Evolutionary conservation across 768 basidiomycete species (phyloP).

Genomic region (Podaxis pistillaris): DNA sequence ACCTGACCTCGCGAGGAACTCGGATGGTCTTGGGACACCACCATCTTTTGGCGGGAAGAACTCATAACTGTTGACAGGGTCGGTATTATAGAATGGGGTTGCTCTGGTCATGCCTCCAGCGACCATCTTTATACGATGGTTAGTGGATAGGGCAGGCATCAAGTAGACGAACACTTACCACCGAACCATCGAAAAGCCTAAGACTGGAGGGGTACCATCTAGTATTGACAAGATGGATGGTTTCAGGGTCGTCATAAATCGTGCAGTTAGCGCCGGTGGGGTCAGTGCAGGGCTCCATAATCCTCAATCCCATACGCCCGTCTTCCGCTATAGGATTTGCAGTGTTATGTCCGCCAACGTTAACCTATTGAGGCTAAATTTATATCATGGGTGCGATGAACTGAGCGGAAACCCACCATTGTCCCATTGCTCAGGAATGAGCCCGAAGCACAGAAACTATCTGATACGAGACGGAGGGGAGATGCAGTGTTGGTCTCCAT

Average conservation of each 20-base stretch:
- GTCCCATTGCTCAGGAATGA: conserved; percentile 41
- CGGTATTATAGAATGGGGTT: conserved; percentile 61
- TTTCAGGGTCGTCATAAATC: conserved; percentile 33
- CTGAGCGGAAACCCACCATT: conserved; percentile 24
- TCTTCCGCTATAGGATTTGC: conserved; percentile 26
- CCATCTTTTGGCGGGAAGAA: conserved; percentile 41
- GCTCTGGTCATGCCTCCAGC: conserved; percentile 26
- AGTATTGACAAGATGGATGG: conserved; percentile 31
- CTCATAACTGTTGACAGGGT: conserved; percentile 45
- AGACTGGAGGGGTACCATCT: conserved; percentile 43
- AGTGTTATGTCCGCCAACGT: conserved; percentile 30
- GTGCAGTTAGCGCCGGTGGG: conserved; percentile 28
- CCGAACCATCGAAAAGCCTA: conserved; percentile 31
- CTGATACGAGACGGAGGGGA: conserved; percentile 32
- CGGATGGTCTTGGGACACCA: conserved; percentile 28
- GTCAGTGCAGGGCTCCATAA: conserved; percentile 38
- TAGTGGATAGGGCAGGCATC: not conserved
- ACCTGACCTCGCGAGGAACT: conserved; percentile 26
- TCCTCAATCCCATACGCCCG: conserved; percentile 35
- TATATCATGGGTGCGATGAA: too few relatives aligned
- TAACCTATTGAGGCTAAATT: conserved; percentile 19
- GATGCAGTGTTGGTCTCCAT: conserved; percentile 36
- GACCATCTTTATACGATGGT: conserved; percentile 20
- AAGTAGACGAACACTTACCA: conserved; percentile 26
- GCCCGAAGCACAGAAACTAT: conserved; percentile 43